phyloP scores from a whole-genome alignment of 306 rosid species.

The Vigna unguiculata region DNA sequence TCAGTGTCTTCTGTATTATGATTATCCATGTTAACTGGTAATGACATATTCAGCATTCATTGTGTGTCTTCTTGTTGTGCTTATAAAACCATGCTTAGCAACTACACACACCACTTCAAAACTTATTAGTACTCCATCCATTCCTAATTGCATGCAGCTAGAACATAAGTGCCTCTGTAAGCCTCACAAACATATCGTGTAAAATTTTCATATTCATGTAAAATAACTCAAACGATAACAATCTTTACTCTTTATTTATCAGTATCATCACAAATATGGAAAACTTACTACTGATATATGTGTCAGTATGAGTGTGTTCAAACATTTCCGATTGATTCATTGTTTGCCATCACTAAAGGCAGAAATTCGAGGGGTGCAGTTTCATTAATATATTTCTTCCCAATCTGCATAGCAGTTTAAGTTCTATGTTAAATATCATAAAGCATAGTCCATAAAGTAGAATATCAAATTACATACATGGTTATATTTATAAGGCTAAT shows the following conservation, averaged over 20 bases:
- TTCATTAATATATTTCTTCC: conserved; percentile 44
- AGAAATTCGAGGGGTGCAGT: conserved; percentile 44
- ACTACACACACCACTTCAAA: not conserved
- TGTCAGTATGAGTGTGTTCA: not conserved
- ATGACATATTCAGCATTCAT: not conserved
- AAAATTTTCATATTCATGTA: conserved; percentile 52
- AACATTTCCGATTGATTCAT: conserved; percentile 53
- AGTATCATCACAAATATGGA: not conserved
- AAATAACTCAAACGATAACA: not conserved
- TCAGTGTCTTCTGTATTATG: not conserved
- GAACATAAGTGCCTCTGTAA: conserved; percentile 41
- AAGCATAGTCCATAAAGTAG: not conserved
- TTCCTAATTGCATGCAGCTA: conserved; percentile 47
- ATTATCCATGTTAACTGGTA: not conserved
- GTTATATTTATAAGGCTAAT: conserved; percentile 4
- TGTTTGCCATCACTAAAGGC: conserved; percentile 65
- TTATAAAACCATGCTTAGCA: not conserved
- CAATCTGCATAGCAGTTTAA: conserved; percentile 51
- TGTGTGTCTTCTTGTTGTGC: not conserved
- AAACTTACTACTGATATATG: not conserved
- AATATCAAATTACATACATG: not conserved
- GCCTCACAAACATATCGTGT: conserved; percentile 47
- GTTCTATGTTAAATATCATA: conserved; percentile 14
- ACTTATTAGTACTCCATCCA: conserved; percentile 17
- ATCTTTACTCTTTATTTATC: not conserved